These are phyloP conservation scores for Ogataea hybrid DNA, from an alignment of 1,139 yeast species.

Conservation along the genomic window DNA sequence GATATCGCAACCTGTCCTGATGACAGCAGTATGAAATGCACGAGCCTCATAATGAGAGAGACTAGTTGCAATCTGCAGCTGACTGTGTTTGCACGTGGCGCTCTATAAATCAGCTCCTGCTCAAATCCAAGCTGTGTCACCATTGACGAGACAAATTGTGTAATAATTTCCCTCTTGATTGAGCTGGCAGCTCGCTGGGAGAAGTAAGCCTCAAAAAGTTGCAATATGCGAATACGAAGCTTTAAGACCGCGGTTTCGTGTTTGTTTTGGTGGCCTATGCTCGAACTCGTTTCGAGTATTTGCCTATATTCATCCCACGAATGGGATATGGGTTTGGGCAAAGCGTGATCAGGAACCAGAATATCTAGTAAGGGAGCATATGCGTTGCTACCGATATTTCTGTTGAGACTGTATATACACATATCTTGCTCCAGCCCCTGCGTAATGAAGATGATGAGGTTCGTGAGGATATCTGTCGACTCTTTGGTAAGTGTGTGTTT, in stretches of 20 bases:
- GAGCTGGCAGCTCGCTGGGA: conserved; percentile 36
- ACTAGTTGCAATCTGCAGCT: conserved; percentile 44
- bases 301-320: conserved; percentile 25
- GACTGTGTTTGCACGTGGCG: conserved; percentile 47
- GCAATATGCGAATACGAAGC: conserved; percentile 39
- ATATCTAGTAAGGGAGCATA: conserved; percentile 33
- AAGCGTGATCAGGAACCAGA: conserved; percentile 24
- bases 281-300: conserved; percentile 9
- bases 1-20: conserved; percentile 26
- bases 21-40: conserved; percentile 27
- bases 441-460: conserved; percentile 39
- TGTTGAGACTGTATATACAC: conserved; percentile 50
- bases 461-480: conserved; percentile 26
- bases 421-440: conserved; percentile 45
- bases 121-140: conserved; percentile 50
- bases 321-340: conserved; percentile 25
- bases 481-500: conserved; percentile 24
- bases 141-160: conserved; percentile 43
- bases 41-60: conserved; percentile 23
- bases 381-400: conserved; percentile 50
- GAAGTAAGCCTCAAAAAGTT: conserved; percentile 44
- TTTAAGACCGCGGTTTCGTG: conserved; percentile 41
- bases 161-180: conserved; percentile 29
- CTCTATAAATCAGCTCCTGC: conserved; percentile 45
- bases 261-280: conserved; percentile 25